Evolutionary conservation across 2,329 filamentous ascomycete genomes (phyloP).

Genomic region (Colletotrichum sp.): DNA sequence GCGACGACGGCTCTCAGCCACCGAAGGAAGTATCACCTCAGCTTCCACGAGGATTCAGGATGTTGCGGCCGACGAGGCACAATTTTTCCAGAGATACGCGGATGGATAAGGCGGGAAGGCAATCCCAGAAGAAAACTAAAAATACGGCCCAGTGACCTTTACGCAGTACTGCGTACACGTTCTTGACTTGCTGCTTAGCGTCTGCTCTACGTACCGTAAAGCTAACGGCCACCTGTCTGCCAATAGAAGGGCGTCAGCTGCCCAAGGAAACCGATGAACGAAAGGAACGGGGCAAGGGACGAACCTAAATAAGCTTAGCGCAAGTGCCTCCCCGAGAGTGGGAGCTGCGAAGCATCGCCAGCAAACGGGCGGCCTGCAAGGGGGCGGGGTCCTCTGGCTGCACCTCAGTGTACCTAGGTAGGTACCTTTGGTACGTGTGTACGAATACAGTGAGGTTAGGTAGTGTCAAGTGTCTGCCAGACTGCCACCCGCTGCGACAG

Average conservation of each 20-base stretch:
- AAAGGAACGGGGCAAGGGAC: constrained; percentile 4
- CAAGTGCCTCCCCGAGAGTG: background rate
- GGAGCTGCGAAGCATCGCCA: constrained; percentile 13
- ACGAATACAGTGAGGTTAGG: background rate
- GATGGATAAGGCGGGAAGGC: background rate
- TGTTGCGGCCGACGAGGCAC: background rate
- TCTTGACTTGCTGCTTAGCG: background rate
- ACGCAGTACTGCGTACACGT: too few relatives aligned
- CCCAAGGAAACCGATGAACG: background rate
- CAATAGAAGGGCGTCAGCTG: constrained; percentile 2
- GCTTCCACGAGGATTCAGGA: background rate
- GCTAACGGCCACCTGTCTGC: background rate
- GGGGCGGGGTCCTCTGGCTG: background rate
- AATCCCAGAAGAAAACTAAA: background rate
- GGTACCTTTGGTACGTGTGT: background rate
- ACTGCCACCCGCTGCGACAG: constrained; percentile 18
- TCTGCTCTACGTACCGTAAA: background rate
- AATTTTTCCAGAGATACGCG: background rate
- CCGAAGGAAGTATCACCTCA: background rate
- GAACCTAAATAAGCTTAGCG: constrained; percentile 15
- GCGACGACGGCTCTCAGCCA: background rate
- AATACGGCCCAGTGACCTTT: background rate
- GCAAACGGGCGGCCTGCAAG: background rate
- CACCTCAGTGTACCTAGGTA: background rate
- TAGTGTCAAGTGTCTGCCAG: constrained; percentile 17